Base-by-base conservation (phyloP, 805 yeast species). In the Jamesozyma spencerorum region DNA sequence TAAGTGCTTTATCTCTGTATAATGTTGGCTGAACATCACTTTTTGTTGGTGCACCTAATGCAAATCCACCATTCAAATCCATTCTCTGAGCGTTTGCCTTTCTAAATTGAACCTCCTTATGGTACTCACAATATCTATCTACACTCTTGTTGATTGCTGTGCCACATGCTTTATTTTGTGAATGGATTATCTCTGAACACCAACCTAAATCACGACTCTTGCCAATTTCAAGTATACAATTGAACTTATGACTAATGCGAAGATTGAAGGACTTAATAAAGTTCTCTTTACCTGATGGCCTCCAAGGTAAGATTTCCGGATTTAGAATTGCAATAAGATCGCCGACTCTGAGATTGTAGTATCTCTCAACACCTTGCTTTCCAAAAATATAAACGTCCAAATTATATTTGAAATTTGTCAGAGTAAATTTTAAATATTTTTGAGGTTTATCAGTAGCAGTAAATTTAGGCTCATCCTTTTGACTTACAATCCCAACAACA, bases 261-360 rank as follows among this genome's bases (percentile, higher is more conserved):
- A 87, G 56, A 18, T 73, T 76, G 54, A 85, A 81, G 0, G 72
- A 62, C 38, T 57, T 58, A 12, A 58, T 58, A 6, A 40, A 47
- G n/a, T 40, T 37, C 13, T 42, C 42, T 29, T 44, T 42, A 1
- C 47, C 47, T 4, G 44, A 41, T 29, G 56, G 59, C 44, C 51
- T 54, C 62, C 63, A 55, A 14, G 69, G 62, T 49, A 66, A 74
- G 5, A 86, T 65, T 1, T 63, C 64, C 0, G 98, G 97, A 53
- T 88, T 90, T 39, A 88, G 58, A 1, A 90, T 54, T 0, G 81
- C 82, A 10, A 88, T 60, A 0, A 88, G 60, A 44, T 83, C 86
- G 0, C 97, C 97, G 1, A 77, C 68, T 39, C 76, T 65, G 2
- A 87, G 52, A 47, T 82, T 85, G 78, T 85, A 85, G 58, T 77